Evolutionary conservation across 164 flowering plant genomes (phyloP).

Genomic region (Litsea cubeba): DNA sequence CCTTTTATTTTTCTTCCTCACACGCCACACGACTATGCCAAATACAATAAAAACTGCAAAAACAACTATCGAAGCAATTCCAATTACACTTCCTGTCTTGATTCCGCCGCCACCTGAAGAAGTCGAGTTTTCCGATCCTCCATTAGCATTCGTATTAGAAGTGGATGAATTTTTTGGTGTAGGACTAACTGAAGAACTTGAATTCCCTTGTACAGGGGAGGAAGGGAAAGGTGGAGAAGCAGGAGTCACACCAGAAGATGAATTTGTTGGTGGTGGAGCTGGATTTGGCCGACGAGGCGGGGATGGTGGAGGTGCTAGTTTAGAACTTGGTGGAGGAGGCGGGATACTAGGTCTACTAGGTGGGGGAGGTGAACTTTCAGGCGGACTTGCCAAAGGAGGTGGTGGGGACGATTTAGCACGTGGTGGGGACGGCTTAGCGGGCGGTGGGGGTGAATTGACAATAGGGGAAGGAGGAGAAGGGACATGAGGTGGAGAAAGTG

Average conservation of each 20-base stretch:
- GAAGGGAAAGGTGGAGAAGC: slow-evolving; percentile 5
- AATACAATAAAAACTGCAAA: slow-evolving; percentile 36
- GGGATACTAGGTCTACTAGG: slow-evolving; percentile 39
- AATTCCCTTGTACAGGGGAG: slow-evolving; percentile 4
- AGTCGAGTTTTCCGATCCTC: not conserved
- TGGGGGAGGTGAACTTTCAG: slow-evolving; percentile 24
- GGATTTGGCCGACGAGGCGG: slow-evolving; percentile 23
- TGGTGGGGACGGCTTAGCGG: slow-evolving; percentile 2
- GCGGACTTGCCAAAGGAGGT: not conserved
- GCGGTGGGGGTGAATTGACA: slow-evolving; percentile 5
- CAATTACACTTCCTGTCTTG: slow-evolving; percentile 27
- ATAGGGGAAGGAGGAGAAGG: too few relatives aligned
- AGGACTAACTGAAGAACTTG: slow-evolving; percentile 2
- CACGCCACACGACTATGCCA: slow-evolving; percentile 31
- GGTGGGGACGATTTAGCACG: slow-evolving; percentile 3
- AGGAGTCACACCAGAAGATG: slow-evolving; percentile 14
- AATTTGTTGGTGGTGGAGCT: slow-evolving; percentile 24
- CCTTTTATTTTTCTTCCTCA: slow-evolving; percentile 43
- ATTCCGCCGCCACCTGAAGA: slow-evolving; percentile 26
- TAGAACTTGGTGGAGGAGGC: slow-evolving; percentile 29
- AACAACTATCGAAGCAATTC: slow-evolving; percentile 26
- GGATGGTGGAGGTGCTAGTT: slow-evolving; percentile 27
- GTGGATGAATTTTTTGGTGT: not conserved
- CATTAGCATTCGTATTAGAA: not conserved
- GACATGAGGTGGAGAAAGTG: not conserved